Evolutionary conservation across 1,284 basidiomycete genomes (phyloP), one percentile per base, ranked within the genome.

Genomic region (Apiotrichum siamense): DNA sequence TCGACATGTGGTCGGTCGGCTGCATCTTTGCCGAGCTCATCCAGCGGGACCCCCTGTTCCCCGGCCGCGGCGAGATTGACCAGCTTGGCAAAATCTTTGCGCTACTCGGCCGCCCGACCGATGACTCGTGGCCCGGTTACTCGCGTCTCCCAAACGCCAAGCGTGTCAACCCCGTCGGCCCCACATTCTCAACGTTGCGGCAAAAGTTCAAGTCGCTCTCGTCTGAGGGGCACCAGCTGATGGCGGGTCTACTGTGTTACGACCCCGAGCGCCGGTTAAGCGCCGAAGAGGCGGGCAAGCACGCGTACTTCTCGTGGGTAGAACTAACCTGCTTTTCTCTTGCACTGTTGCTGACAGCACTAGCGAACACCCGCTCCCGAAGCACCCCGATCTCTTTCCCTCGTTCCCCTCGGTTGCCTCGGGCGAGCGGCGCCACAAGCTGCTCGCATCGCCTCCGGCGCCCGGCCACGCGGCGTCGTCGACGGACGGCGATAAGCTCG

Each of bases 351-450:
- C n/a, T n/a, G n/a, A n/a, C n/a, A n/a, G n/a, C n/a, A n/a, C n/a
- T 64, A 93, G 89, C 5, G 96, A 99, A 75, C 85, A 88, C 1
- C 96, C 96, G 0, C 74, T 87, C 35, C 94, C 96, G 1, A 97
- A 98, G 65, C 94, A 98, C 71, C 90, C 92, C n/a, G 92, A 97
- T 66, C 77, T 94, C 48, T 98, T 99, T 73, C 84, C 88, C 2
- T 94, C 89, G 2, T 99, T 98, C 73, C 96, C 96, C 17, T 93
- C 88, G 36, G 82, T 87, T 20, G 96, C 96, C n/a, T 91, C 91
- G 3, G 96, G 96, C 21, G 96, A 98, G 75, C 88, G 66, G 35
- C 57, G 68, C 25, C 70, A 72, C 48, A 64, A 64, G 52, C 60
- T 66, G 1, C 52, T 70, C 15, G 58, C 61, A 7, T 69, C 66